Base-by-base conservation (phyloP, 2,329 filamentous ascomycete species). In the Beauveria varroae region DNA sequence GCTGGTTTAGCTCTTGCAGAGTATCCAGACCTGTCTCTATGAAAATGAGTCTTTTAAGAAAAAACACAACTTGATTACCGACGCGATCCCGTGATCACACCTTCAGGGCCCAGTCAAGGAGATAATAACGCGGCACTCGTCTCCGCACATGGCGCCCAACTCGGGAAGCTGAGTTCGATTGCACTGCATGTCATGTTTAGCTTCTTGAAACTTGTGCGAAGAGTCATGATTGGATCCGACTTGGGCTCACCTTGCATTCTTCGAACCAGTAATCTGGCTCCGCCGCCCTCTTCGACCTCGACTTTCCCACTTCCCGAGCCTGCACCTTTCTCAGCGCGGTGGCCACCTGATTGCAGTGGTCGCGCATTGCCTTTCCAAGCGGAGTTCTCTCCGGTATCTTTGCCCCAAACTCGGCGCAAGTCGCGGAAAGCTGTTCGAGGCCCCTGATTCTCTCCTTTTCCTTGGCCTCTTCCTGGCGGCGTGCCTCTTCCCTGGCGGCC, bases 171-270 rank as follows among this genome's bases (percentile, higher is more conserved):
- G 41, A 34, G 12, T 3, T 43, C 37, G 41, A n/a, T 54, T 28
- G 9, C 51, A 54, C 51, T 54, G 37, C 51, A 43, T n/a, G 22
- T 54, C 51, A 41, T 28, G 51, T 14, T 54, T 54, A 54, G 51
- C 10, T 6, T 43, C 2, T 14, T 14, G 5, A 14, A 5, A 34
- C 1, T 34, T 34, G 30, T 14, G 12, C 12, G 12, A 2, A 5
- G 2, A 18, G 40, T 28, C 6, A 9, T 3, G 6, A n/a, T 34
- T 5, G 50, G 2, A 18, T 41, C n/a, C 16, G 7, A 1, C 6
- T 41, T 2, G 2, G 50, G 12, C 50, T 43, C 22, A 43, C 51
- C 51, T 43, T 54, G 37, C 51, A 54, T 16, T 41, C 2, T 41
- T 16, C 22, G 16, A 54, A 54, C 37, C 51, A 54, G 37, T 54